Percentiles rank a stretch among this genome's conserved stretches.
Evolutionary conservation across 2,329 filamentous ascomycete species (phyloP).

Genomic region (Cladosporium cucumerinum): DNA sequence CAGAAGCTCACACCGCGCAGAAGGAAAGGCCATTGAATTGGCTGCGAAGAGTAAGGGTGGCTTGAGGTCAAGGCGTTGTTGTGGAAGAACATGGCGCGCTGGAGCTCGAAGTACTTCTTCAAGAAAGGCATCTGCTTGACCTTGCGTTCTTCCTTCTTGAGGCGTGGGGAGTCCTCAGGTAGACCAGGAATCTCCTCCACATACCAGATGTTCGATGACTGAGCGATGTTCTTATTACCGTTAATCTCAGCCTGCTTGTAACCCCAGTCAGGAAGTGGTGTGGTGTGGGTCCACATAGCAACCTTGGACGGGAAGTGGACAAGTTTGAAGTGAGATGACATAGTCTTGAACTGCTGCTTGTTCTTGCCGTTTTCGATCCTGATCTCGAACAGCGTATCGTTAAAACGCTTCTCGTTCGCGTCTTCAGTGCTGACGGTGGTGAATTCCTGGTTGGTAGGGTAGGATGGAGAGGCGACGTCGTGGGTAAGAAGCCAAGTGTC

Average conservation of each 20-base stretch:
- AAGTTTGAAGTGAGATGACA: slow-evolving; percentile 92
- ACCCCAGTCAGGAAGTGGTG: slow-evolving; percentile 92
- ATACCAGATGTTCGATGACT: slow-evolving; percentile 91
- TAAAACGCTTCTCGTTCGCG: slow-evolving; percentile 68
- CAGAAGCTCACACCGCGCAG: slow-evolving; percentile 98
- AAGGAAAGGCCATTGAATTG: slow-evolving; percentile 97
- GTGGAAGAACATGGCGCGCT: slow-evolving; percentile 98
- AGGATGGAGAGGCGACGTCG: slow-evolving; percentile 94
- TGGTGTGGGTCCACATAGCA: slow-evolving; percentile 98
- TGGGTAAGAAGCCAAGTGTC: slow-evolving; percentile 85
- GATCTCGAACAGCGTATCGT: slow-evolving; percentile 91
- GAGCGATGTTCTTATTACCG: slow-evolving; percentile 91
- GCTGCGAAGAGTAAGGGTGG: slow-evolving; percentile 91
- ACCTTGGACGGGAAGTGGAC: slow-evolving; percentile 93
- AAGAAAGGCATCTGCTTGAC: slow-evolving; percentile 85
- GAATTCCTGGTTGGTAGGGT: slow-evolving; percentile 97
- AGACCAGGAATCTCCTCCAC: slow-evolving; percentile 88
- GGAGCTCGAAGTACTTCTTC: slow-evolving; percentile 91
- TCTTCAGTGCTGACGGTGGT: slow-evolving; percentile 74
- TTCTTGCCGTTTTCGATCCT: slow-evolving; percentile 82
- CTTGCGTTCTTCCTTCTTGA: slow-evolving; percentile 71
- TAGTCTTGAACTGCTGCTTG: slow-evolving; percentile 80
- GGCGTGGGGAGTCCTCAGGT: slow-evolving; percentile 66
- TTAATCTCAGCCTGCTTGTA: slow-evolving; percentile 99
- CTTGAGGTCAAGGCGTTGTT: slow-evolving; percentile 97